Evolutionary conservation across 108 stramenopile genomes (phyloP).

Genomic region (Fragilaria crotonensis): DNA sequence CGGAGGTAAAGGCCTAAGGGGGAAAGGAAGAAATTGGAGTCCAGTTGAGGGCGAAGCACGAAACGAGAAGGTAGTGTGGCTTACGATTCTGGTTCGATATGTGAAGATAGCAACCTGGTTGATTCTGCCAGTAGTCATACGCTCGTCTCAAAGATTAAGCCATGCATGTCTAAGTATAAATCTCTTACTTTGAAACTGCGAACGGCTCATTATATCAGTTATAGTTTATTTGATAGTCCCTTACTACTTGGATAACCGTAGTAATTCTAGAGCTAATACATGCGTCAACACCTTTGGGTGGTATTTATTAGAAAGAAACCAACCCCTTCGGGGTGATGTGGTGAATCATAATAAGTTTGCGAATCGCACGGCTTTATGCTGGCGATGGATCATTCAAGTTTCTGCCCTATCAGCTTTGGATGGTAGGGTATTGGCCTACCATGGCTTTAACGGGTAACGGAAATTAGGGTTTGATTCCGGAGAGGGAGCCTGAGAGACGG

Average conservation of each 20-base stretch:
- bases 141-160: conserved; percentile 99
- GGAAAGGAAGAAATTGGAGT: too few species aligned
- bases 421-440: conserved; percentile 96
- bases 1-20: too few species aligned
- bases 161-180: conserved; percentile 99
- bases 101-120: conserved; percentile 93
- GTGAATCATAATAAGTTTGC: conserved; percentile 95
- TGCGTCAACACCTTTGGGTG: conserved; percentile 86
- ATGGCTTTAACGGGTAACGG: conserved; percentile 95
- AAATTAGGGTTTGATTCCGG: conserved; percentile 97
- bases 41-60: background rate
- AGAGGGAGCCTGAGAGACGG: conserved; percentile 98
- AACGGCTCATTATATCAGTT: conserved; percentile 99
- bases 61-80: too few species aligned
- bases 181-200: conserved; percentile 85
- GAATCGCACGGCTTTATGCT: conserved; percentile 71
- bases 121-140: conserved; percentile 99
- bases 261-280: conserved; percentile 98
- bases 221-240: conserved; percentile 98
- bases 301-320: conserved; percentile 97
- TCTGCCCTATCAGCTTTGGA: conserved; percentile 98
- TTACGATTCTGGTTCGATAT: too few species aligned
- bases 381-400: conserved; percentile 93
- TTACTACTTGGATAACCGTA: conserved; percentile 98
- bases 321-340: conserved; percentile 83